Base-by-base conservation (phyloP, 2,329 filamentous ascomycete genomes). In the Calonectria naviculata region DNA sequence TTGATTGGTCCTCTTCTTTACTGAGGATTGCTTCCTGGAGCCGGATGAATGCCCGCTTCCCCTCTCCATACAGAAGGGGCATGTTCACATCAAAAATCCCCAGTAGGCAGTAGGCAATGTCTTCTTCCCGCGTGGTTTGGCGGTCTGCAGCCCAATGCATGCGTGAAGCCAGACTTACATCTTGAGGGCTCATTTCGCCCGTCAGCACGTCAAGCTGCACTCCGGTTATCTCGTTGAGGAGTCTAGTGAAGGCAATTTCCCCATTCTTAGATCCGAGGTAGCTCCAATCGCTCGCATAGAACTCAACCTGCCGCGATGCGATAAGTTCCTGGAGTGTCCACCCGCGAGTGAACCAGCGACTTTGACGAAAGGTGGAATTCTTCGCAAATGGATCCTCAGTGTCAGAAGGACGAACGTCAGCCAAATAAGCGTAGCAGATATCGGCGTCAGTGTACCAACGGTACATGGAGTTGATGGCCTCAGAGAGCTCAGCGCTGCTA, bases 401-500 rank as follows among this genome's bases (percentile, higher is more conserved):
- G 1, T 34, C 24, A 49, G 65, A 29, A 15, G 52, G 26, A 3
- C 17, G 15, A 2, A 73, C 60, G 38, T 75, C 73, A n/a, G 60
- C 44, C 12, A 75, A 52, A 38, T 68, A 73, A 47, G 68, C 69
- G 36, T 73, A 73, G 36, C 73, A 75, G 26, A 72, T 42, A 4
- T 49, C 52, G 17, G 73, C 64, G 19, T 44, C 15, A 15, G 34
- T 36, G 41, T 75, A 75, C 71, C 68, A 75, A 12, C 49, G 49
- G 60, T 66, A 75, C 73, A 75, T 75, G 49, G 69, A 71, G 52
- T 75, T 73, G 67, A 74, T 74, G 49, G 72, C 70, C 42, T 74
- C 72, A 15, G 68, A 62, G 4, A 73, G 61, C 34, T 75, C 73
- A 41, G 73, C 69, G 31, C 68, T 71, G 26, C 66, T 70, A 10